Conservation (phyloP, 257 asterid genomes). For the Solanum habrochaites region DNA sequence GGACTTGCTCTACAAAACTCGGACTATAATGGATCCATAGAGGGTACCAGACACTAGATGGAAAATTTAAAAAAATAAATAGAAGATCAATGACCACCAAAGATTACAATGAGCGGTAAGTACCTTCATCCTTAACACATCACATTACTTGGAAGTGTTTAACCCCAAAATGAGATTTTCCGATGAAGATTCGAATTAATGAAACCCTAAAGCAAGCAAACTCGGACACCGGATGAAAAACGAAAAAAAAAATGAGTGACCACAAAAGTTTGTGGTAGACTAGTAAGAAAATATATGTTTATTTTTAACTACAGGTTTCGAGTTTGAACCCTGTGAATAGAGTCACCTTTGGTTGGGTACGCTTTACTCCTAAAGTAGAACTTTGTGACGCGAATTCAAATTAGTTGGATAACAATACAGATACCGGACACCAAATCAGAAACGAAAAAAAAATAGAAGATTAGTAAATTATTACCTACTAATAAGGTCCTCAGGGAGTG, state of each 20-base stretch:
- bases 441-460: neutral
- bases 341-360: neutral
- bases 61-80: too few species aligned
- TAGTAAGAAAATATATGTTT: neutral
- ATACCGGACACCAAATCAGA: neutral
- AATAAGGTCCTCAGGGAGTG: slow-evolving; percentile 57
- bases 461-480: slow-evolving; percentile 33
- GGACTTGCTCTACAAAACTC: accelerated
- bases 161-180: neutral
- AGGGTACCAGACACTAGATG: too few species aligned
- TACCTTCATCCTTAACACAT: neutral
- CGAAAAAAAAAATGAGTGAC: neutral
- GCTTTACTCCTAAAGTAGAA: neutral
- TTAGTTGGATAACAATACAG: neutral
- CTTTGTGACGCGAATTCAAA: neutral
- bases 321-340: neutral
- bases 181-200: neutral
- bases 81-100: neutral
- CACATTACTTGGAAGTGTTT: neutral
- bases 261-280: neutral
- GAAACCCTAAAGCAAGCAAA: neutral
- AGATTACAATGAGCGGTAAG: neutral
- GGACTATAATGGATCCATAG: accelerated
- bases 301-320: neutral
- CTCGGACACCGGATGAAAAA: neutral